These are phyloP conservation scores for Tetradesmus lagerheimii DNA, from an alignment of 139 green algal genomes.

Conservation along the genomic window DNA sequence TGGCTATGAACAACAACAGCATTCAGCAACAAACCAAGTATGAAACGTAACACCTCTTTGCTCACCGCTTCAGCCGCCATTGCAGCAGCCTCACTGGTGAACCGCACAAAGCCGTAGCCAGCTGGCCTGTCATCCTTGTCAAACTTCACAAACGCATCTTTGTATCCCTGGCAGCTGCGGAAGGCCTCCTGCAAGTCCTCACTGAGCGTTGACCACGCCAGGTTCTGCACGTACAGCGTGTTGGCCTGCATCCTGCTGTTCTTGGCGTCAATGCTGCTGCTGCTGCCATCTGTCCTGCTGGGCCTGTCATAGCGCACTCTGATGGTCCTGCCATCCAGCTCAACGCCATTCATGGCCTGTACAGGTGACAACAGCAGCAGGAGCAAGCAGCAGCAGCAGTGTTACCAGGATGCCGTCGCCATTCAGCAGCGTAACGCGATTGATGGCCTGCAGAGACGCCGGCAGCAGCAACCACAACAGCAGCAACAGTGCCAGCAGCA, in stretches of 20 bases:
- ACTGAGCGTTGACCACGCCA: no score
- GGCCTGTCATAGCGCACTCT: background rate
- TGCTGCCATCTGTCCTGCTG: background rate
- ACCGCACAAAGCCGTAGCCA: background rate
- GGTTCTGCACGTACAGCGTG: no score
- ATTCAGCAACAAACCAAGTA: no score
- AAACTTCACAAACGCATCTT: background rate
- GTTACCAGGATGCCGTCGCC: no score
- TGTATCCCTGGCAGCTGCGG: background rate
- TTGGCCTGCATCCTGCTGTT: no score
- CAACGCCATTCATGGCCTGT: background rate
- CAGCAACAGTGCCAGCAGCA: background rate
- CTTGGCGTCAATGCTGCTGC: no score
- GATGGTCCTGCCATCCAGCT: background rate
- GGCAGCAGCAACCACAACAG: no score
- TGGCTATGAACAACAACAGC: no score
- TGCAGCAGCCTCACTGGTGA: background rate
- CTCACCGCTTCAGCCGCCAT: background rate
- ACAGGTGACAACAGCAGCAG: background rate
- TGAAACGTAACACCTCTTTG: no score
- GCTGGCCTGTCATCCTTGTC: background rate
- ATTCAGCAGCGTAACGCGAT: no score
- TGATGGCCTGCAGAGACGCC: no score
- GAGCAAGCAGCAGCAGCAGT: background rate
- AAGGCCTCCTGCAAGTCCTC: background rate